Evolutionary conservation across 305 asterid species (phyloP).

Genomic region (Fraxinus platypoda): DNA sequence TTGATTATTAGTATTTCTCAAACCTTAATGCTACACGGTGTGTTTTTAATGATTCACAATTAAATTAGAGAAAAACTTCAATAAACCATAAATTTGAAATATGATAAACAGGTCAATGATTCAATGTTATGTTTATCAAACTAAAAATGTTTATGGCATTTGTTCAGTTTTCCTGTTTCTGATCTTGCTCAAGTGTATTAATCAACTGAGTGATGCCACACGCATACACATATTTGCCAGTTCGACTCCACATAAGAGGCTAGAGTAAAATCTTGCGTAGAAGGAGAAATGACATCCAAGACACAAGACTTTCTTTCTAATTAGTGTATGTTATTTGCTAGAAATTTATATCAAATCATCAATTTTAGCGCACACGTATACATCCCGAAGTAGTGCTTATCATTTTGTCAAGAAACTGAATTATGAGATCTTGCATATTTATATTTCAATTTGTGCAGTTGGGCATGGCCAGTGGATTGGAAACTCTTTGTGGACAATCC

Average conservation of each 20-base stretch:
- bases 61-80: background rate
- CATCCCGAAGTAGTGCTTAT: background rate
- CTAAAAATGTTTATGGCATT: background rate
- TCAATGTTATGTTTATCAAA: background rate
- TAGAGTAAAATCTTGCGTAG: background rate
- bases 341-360: background rate
- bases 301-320: no score
- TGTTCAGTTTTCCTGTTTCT: background rate
- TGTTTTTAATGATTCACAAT: background rate
- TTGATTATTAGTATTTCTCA: background rate
- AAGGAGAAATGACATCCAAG: background rate
- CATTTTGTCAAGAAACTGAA: background rate
- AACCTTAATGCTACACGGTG: background rate
- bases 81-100: no score
- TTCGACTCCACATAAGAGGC: background rate
- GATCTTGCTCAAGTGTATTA: background rate
- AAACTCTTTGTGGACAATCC: constrained; percentile 78
- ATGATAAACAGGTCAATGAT: background rate
- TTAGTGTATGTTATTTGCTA: background rate
- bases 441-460: constrained; percentile 33
- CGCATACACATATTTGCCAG: background rate
- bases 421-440: background rate
- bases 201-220: background rate
- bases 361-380: background rate
- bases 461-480: constrained; percentile 76